Evolutionary conservation across 805 yeast species (phyloP).

Genomic region (Nakazawaea populi): DNA sequence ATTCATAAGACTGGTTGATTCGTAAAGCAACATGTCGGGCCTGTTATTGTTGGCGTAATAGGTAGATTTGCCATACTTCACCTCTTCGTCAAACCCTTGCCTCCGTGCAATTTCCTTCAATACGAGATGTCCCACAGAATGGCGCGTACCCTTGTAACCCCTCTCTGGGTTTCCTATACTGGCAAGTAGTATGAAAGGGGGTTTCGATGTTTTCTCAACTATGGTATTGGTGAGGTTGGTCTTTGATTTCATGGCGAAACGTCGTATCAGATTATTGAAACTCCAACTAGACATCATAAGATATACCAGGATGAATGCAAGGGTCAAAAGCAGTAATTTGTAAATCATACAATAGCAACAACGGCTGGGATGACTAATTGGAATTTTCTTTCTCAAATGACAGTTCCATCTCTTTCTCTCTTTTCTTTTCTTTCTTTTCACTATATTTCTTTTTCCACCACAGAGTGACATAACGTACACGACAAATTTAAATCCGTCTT

Average conservation of each 20-base stretch:
- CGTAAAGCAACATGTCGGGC: conserved; percentile 36
- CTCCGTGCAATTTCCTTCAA: conserved; percentile 26
- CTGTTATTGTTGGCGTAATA: conserved; percentile 14
- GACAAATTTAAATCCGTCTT: too few species aligned
- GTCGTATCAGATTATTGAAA: not conserved
- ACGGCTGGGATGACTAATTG: not conserved
- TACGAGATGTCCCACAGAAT: conserved; percentile 68
- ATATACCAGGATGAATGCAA: not conserved
- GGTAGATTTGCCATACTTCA: conserved; percentile 18
- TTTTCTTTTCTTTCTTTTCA: not conserved
- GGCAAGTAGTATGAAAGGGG: conserved; percentile 28
- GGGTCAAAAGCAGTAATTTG: not conserved
- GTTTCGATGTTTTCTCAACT: conserved; percentile 8
- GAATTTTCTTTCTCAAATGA: not conserved
- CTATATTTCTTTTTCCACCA: not conserved
- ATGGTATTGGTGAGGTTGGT: not conserved
- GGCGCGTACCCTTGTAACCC: conserved; percentile 56
- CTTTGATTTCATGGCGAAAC: not conserved
- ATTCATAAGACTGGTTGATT: conserved; percentile 64
- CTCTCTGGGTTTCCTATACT: conserved; percentile 79
- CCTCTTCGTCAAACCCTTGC: conserved; percentile 14
- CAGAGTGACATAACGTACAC: too few species aligned
- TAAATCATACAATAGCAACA: not conserved
- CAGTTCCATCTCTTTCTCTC: not conserved
- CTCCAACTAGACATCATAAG: not conserved